Conservation (phyloP, 2,329 filamentous ascomycete species). For the Trichoderma simmonsii region DNA sequence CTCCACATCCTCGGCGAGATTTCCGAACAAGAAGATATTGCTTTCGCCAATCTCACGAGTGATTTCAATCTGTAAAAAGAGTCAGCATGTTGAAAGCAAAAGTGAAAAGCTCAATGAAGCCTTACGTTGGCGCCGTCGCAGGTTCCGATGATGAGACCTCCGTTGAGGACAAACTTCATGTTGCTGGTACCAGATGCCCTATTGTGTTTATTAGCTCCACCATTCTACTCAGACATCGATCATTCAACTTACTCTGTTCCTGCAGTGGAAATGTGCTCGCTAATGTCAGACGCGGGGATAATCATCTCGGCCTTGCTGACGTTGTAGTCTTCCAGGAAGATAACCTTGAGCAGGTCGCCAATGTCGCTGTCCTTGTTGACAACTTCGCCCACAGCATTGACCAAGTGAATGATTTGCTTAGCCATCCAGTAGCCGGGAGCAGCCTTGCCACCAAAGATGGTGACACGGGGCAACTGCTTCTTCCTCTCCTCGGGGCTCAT, state of each 20-base stretch:
- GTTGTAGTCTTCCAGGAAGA: conserved; percentile 98
- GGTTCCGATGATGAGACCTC: conserved; percentile 94
- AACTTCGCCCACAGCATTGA: conserved; percentile 86
- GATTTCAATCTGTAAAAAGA: conserved; percentile 70
- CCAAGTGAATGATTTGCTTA: conserved; percentile 95
- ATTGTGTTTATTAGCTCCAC: conserved; percentile 19
- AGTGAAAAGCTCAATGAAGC: conserved; percentile 21
- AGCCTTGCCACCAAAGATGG: conserved; percentile 96
- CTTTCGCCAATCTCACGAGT: conserved; percentile 94
- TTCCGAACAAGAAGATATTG: conserved; percentile 98
- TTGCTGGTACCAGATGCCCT: conserved; percentile 82
- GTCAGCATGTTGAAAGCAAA: not conserved
- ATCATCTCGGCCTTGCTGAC: conserved; percentile 99
- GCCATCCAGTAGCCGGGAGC: conserved; percentile 99
- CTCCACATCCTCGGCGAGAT: conserved; percentile 92
- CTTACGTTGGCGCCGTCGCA: conserved; percentile 95
- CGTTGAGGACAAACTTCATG: conserved; percentile 99
- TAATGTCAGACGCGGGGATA: conserved; percentile 88
- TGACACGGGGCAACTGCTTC: conserved; percentile 83
- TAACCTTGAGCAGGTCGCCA: conserved; percentile 91
- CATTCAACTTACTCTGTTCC: conserved; percentile 69
- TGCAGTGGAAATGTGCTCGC: conserved; percentile 97
- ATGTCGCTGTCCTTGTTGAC: conserved; percentile 92
- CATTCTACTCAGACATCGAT: not conserved
- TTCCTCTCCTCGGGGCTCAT: conserved; percentile 81